Percentiles rank a stretch among this genome's conserved stretches.
phyloP scores from a whole-genome alignment of 208 protist genomes.

The Acanthamoeba sp. region DNA sequence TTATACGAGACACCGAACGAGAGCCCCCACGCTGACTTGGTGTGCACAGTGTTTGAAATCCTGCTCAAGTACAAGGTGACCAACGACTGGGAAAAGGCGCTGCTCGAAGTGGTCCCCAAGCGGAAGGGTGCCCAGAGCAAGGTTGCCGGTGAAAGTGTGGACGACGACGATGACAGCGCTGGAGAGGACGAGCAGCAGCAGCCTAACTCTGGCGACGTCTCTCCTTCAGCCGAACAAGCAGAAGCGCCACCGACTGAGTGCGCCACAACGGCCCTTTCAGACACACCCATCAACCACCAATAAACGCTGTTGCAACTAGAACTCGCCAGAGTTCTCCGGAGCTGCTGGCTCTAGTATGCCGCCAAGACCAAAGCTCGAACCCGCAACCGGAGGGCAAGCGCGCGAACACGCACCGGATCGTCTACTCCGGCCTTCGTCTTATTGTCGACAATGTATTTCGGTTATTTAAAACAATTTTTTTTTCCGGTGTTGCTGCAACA shows the following conservation, averaged over 20 bases:
- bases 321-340: too few relatives aligned
- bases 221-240: too few relatives aligned
- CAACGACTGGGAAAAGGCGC: conserved; percentile 85
- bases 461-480: not conserved
- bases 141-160: not conserved
- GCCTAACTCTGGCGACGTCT: not conserved
- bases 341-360: too few relatives aligned
- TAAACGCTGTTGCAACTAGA: too few relatives aligned
- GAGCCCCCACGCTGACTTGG: too few relatives aligned
- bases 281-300: too few relatives aligned
- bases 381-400: not conserved
- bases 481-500: not conserved
- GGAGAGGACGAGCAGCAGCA: conserved; percentile 44
- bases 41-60: conserved; percentile 88
- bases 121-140: conserved; percentile 79
- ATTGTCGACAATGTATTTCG: not conserved
- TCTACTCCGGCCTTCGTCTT: not conserved
- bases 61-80: conserved; percentile 76
- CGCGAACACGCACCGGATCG: not conserved
- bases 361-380: not conserved
- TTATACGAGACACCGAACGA: too few relatives aligned
- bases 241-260: too few relatives aligned
- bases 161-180: conserved; percentile 19
- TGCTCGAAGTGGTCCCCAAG: conserved; percentile 82
- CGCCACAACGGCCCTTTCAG: too few relatives aligned